phyloP scores from a whole-genome alignment of 1,139 yeast species.

The Candida albicans region DNA sequence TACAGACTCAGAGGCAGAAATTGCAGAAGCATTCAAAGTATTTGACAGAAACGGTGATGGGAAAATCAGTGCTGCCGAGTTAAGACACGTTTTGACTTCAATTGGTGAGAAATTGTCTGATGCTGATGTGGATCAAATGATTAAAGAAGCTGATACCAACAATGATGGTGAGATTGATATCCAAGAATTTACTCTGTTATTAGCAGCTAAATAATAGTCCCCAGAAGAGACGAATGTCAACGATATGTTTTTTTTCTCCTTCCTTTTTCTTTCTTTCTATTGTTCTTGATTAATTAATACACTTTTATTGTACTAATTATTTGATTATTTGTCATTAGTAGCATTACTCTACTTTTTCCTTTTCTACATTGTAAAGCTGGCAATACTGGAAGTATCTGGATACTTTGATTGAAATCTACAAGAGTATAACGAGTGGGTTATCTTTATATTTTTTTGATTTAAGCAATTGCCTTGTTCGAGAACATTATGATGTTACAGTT shows the following conservation, averaged over 20 bases:
- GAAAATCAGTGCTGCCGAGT: constrained; percentile 91
- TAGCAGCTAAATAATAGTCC: constrained; percentile 45
- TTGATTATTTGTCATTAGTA: too few relatives aligned
- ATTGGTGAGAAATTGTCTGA: constrained; percentile 96
- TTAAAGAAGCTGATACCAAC: constrained; percentile 92
- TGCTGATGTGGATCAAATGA: constrained; percentile 96
- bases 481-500: too few relatives aligned
- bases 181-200: constrained; percentile 86
- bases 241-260: not conserved
- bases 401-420: too few relatives aligned
- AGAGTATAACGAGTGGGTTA: too few relatives aligned
- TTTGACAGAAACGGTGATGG: constrained; percentile 96
- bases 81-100: constrained; percentile 93
- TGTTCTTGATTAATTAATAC: not conserved
- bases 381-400: too few relatives aligned
- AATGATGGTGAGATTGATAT: constrained; percentile 96
- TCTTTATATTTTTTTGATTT: too few relatives aligned
- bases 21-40: constrained; percentile 96
- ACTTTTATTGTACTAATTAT: not conserved
- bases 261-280: not conserved
- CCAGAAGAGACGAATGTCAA: not conserved
- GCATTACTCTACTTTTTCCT: too few relatives aligned
- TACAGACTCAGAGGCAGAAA: constrained; percentile 95
- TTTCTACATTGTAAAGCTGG: too few relatives aligned
- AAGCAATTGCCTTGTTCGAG: too few relatives aligned